Evolutionary conservation across 2,329 filamentous ascomycete genomes (phyloP).

Genomic region (Ustilaginoidea virens): DNA sequence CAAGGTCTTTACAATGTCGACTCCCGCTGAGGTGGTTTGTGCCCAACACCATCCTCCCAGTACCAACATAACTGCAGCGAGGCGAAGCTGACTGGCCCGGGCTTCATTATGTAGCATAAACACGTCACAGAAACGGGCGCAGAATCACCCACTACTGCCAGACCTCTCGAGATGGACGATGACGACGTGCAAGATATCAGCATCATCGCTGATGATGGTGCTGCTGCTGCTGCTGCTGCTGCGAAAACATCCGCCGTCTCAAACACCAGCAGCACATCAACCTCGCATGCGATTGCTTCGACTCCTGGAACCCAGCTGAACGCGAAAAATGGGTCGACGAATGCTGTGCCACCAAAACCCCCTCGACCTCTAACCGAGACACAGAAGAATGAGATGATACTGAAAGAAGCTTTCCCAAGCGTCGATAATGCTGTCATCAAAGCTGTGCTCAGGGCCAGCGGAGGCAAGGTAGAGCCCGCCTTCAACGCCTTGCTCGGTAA

Average conservation of each 20-base stretch:
- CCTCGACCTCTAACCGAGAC: conserved; percentile 68
- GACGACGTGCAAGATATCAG: conserved; percentile 51
- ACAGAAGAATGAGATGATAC: conserved; percentile 72
- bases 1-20: conserved; percentile 21
- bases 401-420: conserved; percentile 85
- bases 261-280: not conserved
- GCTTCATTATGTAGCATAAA: conserved; percentile 24
- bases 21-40: conserved; percentile 28
- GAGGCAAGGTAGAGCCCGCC: conserved; percentile 76
- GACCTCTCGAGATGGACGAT: conserved; percentile 53
- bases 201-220: conserved; percentile 27
- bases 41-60: conserved; percentile 6
- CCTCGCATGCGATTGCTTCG: conserved; percentile 11
- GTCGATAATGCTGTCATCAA: conserved; percentile 72
- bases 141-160: conserved; percentile 51
- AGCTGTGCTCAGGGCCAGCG: conserved; percentile 74
- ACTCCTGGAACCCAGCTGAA: conserved; percentile 13
- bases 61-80: conserved; percentile 1
- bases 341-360: conserved; percentile 58
- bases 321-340: conserved; percentile 5
- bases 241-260: conserved; percentile 6
- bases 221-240: conserved; percentile 18
- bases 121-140: conserved; percentile 26
- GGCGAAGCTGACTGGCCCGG: conserved; percentile 10
- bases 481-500: conserved; percentile 86